Evolutionary conservation across 805 yeast species (phyloP).

Genomic region (Pichia sporocuriosa): DNA sequence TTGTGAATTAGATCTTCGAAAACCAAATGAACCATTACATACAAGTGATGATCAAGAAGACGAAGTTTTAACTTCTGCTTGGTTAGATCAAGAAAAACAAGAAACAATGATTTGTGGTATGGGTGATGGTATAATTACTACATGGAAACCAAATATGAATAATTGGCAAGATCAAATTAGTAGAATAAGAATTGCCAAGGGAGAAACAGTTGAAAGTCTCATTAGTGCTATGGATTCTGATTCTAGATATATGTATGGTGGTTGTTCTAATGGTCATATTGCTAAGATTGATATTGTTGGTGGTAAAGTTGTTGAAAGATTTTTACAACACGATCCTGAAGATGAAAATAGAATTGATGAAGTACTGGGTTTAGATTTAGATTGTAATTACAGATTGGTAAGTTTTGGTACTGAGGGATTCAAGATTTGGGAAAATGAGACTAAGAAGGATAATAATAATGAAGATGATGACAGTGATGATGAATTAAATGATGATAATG

Average conservation of each 20-base stretch:
- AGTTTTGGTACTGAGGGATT: conserved; percentile 80
- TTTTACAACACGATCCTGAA: conserved; percentile 63
- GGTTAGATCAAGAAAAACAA: conserved; percentile 57
- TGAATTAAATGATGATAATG: conserved; percentile 14
- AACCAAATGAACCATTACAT: conserved; percentile 44
- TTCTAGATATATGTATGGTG: conserved; percentile 62
- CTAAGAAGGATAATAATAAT: conserved; percentile 17
- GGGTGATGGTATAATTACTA: conserved; percentile 70
- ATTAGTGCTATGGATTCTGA: conserved; percentile 50
- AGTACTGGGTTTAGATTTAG: conserved; percentile 70
- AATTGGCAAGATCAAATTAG: conserved; percentile 70
- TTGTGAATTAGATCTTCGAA: conserved; percentile 71
- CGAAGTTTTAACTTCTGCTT: conserved; percentile 72
- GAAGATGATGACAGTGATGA: conserved; percentile 27
- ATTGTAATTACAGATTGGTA: conserved; percentile 68
- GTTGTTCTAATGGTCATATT: conserved; percentile 69
- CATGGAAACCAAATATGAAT: conserved; percentile 74
- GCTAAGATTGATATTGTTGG: conserved; percentile 58
- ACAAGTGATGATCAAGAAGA: conserved; percentile 89
- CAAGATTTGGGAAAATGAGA: conserved; percentile 59
- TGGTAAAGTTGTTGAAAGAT: conserved; percentile 57
- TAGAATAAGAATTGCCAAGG: conserved; percentile 57
- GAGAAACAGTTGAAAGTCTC: conserved; percentile 64
- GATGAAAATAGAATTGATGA: conserved; percentile 70
- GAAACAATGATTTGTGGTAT: conserved; percentile 59